Evolutionary conservation across 2,329 filamentous ascomycete genomes (phyloP), one percentile per base, ranked within the genome.

Genomic region (Xylariaceae sp.): DNA sequence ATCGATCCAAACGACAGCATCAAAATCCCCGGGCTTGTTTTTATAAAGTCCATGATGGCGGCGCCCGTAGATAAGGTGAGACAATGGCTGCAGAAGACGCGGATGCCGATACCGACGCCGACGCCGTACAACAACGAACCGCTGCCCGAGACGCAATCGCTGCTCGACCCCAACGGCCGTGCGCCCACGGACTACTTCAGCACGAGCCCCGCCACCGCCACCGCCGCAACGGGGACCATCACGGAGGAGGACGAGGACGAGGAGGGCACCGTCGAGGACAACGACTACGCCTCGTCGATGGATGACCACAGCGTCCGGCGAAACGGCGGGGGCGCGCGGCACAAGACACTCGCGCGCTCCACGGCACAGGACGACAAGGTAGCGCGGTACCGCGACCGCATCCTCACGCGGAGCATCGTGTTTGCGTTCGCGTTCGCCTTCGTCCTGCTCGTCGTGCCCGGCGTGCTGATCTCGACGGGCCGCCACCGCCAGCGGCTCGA

Each of bases 401-500:
- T 85, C 2, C 77, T 89, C 6, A 79, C 81, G 54, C 80, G 78
- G 63, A 77, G 76, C 29, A 83, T 81, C 14, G 63, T 83, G 14
- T 76, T 77, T 41, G 80, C 80, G 44, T 87, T 89, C 60, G 73
- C 76, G 2, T 80, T 84, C 0, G 82, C 89, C 0, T 80, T 87
- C 37, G 71, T 87, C 6, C 79, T 93, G 7, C 80, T 91, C 37
- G 71, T 81, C 46, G 80, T 93, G 29, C 83, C 89, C 0, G 79
- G 79, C 40, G 78, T 89, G 9, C 81, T 95, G 40, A 84, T 89
- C 29, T 74, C 78, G 14, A 90, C 90, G 1, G 89, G 89, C 7
- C 80, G 83, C 45, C 87, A 85, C 68, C 88, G 83, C 70, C 79
- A 88, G 62, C 79, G 82, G 3, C 79, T 85, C n/a, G 85, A 90